Base-by-base conservation (phyloP, 768 basidiomycete species). In the Trametes meyenii region DNA sequence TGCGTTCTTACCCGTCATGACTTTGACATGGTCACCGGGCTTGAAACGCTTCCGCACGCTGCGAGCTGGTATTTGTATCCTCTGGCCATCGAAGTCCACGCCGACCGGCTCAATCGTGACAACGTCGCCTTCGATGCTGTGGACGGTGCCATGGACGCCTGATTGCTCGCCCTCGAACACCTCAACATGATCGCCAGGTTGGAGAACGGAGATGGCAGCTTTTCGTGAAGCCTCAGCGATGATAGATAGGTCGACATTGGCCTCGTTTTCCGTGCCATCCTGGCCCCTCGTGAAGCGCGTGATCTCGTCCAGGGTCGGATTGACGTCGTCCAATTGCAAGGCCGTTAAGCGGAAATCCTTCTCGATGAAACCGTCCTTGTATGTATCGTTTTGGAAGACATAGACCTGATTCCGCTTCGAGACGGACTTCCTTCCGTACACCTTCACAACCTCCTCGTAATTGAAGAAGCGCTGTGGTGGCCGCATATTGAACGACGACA, bases 11-110 rank as follows among this genome's bases (percentile, higher is more conserved):
- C 97, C 97, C 16, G 88, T 83, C 88, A 98, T 94, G 59, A 98
- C 96, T 77, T 98, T 98, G 75, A 99, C 94, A 69, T 99, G 97
- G 75, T 98, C 96, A 70, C 97, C 97, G 57, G 94, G 84, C 72
- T 94, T 95, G 81, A 99, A 98, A 45, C 89, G 82, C 77, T 99
- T 99, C 68, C 96, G 81, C 3, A 98, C 95, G 72, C 90, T 90
- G 56, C 91, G 81, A 0, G 93, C 92, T 11, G 91, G 89, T 8
- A 96, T 82, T 60, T 95, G 92, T 57, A 96, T 83, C 71, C 89
- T 87, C 72, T 93, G 90, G 0, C 90, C 91, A 60, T 93, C 91
- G 52, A 96, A 82, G 60, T 97, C 96, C 29, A 91, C 76, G 5
- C 90, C 89, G 26, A 86, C 77, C 2, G 91, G 91, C 36, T 85